phyloP scores from a whole-genome alignment of 371 early-diverging fungal species.

The Massospora cicadina region DNA sequence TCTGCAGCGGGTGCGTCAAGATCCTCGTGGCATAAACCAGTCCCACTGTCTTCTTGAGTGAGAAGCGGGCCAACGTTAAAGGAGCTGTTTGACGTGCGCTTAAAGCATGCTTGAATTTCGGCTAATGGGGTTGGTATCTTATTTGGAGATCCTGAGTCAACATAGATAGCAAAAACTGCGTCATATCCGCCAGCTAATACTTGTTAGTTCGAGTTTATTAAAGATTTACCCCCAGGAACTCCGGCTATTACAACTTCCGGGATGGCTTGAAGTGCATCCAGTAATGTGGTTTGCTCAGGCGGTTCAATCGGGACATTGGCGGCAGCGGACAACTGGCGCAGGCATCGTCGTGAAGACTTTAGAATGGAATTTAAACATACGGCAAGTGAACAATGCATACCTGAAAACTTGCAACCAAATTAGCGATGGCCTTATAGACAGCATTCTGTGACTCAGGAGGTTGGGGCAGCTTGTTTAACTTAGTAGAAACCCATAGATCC shows the following conservation, averaged over 20 bases:
- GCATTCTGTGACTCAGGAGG: background rate
- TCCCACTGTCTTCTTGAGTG: background rate
- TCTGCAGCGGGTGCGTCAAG: background rate
- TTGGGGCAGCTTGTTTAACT: background rate
- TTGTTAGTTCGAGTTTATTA: background rate
- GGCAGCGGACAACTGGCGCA: conserved; percentile 50
- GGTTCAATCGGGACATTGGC: conserved; percentile 84
- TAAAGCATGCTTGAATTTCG: background rate
- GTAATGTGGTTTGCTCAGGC: conserved; percentile 52
- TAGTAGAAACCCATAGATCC: background rate
- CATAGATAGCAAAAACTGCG: conserved; percentile 75
- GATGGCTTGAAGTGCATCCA: conserved; percentile 53
- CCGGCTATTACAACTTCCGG: conserved; percentile 79
- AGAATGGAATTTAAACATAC: background rate
- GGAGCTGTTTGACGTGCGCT: background rate
- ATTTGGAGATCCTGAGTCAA: background rate
- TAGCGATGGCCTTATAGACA: background rate
- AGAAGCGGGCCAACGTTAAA: background rate
- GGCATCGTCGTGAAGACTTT: conserved; percentile 17
- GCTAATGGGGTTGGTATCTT: background rate
- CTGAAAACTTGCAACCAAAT: conserved; percentile 10
- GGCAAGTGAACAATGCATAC: background rate
- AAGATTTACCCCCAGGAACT: conserved; percentile 70
- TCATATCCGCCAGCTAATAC: conserved; percentile 83
- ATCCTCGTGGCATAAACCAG: background rate